Conservation (phyloP, 345 rosid genomes). For the Citrus maxima region DNA sequence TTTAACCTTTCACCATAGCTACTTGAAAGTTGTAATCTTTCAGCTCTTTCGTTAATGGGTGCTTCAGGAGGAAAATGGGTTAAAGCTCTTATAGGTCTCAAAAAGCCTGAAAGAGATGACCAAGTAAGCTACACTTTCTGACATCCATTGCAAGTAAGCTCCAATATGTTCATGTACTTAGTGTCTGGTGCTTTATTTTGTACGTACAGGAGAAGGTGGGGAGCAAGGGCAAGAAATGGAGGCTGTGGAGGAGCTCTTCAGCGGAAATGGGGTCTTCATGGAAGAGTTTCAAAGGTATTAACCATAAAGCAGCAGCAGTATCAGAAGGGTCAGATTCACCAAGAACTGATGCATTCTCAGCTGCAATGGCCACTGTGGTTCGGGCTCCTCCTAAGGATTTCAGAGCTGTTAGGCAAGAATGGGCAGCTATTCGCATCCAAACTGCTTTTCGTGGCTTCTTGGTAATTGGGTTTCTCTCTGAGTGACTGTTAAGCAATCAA, state of each 20-base stretch:
- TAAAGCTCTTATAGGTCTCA: constrained; percentile 68
- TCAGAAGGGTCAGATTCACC: constrained; percentile 48
- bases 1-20: neutral
- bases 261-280: constrained; percentile 55
- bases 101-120: constrained; percentile 62
- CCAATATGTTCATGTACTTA: neutral
- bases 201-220: constrained; percentile 37
- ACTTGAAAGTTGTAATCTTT: constrained; percentile 12
- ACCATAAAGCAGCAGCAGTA: constrained; percentile 48
- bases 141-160: neutral
- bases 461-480: constrained; percentile 36
- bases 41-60: constrained; percentile 51
- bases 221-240: constrained; percentile 75
- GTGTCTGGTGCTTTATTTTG: neutral
- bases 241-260: constrained; percentile 71
- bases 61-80: constrained; percentile 98
- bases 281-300: constrained; percentile 53
- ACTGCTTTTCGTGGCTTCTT: constrained; percentile 92
- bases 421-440: constrained; percentile 92
- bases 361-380: constrained; percentile 76
- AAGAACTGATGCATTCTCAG: constrained; percentile 45
- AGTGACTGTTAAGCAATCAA: neutral
- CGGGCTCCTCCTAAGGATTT: constrained; percentile 90
- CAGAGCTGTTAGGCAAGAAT: constrained; percentile 71
- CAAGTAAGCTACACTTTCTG: constrained; percentile 32